These are phyloP conservation scores for Sequoiadendron giganteum DNA, from an alignment of 75 land plant genomes.

Conservation along the genomic window DNA sequence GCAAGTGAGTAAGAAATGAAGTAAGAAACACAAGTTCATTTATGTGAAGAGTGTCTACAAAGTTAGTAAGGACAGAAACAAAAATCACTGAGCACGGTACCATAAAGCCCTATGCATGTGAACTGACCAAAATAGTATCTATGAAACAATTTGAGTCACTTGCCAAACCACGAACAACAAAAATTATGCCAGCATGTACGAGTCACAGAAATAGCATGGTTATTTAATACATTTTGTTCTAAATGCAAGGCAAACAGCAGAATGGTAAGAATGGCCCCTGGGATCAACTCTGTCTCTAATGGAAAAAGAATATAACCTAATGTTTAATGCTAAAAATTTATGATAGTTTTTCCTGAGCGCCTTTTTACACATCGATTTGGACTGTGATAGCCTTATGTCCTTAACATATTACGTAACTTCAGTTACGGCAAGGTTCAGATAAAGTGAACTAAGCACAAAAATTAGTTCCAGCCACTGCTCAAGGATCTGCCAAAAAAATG, in stretches of 20 bases:
- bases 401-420: too few relatives aligned
- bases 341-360: too few relatives aligned
- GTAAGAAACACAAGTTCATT: not conserved
- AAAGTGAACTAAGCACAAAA: not conserved
- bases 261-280: not conserved
- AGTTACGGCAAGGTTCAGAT: not conserved
- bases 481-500: not conserved
- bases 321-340: too few relatives aligned
- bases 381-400: too few relatives aligned
- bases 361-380: too few relatives aligned
- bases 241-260: not conserved
- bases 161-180: not conserved
- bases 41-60: not conserved
- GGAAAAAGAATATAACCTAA: not conserved
- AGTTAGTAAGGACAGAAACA: not conserved
- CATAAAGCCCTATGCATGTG: not conserved
- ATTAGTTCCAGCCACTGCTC: not conserved
- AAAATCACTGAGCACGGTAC: not conserved
- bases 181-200: not conserved
- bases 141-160: not conserved
- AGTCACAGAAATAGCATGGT: not conserved
- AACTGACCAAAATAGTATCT: not conserved
- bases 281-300: not conserved
- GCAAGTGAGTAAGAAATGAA: too few relatives aligned
- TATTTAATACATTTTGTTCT: slow-evolving; percentile 1